Base-by-base conservation (phyloP, 805 yeast species). In the Pichia ethanolica region DNA sequence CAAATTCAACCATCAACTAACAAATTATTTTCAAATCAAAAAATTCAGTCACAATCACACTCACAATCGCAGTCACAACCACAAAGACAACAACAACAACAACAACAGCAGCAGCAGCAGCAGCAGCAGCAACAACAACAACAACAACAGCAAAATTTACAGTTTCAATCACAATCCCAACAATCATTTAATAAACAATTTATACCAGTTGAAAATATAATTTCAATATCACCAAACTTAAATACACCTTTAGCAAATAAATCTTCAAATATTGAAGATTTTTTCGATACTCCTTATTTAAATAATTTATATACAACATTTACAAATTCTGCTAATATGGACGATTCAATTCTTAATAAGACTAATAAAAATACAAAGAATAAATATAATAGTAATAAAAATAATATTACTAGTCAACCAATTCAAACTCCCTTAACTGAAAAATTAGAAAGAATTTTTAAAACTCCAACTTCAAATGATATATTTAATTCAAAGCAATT, bases 281-380 rank as follows among this genome's bases (percentile, higher is more conserved):
- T 50, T 5, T 53, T 53, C 20, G 56, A 53, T 39, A 50, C 56
- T 2, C 53, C 56, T 5, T 53, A 50, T 38, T 45, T 53, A 30
- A 50, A 53, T 27, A 47, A 35, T 11, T 28, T 53, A 25, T 53
- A 49, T 41, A 36, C 50, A 5, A 51, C 48, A 4, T 45, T 28
- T 28, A 46, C 48, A 2, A 50, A 43, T 39, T 30, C 48, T n/a
- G 37, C 47, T 4, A 37, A 35, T 36, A 34, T 13, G 3, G 45
- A 43, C 7, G 45, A 43, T 11, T 13, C 13, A 14, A 25, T 25
- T 20, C 10, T 10, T 37, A n/a, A 7, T 32, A 11, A 25, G 7
- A 33, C 4, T 7, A 42, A 32, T 34, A 7, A 42, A 20, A 20
- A 3, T 20, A 20, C 3, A 20, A 20, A 20, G 20, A 20, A 20